A percentile compares a stretch with the other conserved stretches of the same genome.
phyloP scores from a whole-genome alignment of 768 basidiomycete species.

The Amanita thiersii region DNA sequence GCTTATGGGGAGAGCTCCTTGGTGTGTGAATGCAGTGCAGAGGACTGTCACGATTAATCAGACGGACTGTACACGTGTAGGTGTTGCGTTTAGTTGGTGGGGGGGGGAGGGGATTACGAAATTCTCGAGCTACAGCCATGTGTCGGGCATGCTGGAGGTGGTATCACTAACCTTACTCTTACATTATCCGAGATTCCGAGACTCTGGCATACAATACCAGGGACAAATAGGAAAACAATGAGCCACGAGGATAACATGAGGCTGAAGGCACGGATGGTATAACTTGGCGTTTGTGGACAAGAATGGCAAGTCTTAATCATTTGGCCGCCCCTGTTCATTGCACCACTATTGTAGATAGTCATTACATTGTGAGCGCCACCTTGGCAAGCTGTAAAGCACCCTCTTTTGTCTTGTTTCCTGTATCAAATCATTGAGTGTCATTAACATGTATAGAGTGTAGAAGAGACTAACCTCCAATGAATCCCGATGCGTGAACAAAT shows the following conservation, averaged over 20 bases:
- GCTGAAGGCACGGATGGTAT: background rate
- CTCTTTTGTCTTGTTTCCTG: slow-evolving; percentile 85
- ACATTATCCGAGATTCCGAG: background rate
- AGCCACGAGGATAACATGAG: slow-evolving; percentile 4
- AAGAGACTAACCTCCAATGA: slow-evolving; percentile 76
- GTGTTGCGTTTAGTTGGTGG: no score
- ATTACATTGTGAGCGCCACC: slow-evolving; percentile 45
- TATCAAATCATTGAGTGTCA: slow-evolving; percentile 2
- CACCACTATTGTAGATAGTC: background rate
- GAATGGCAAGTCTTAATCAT: background rate
- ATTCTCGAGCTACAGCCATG: slow-evolving; percentile 1
- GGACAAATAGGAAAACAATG: background rate
- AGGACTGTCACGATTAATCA: background rate
- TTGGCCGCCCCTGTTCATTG: background rate
- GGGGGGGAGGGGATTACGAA: no score
- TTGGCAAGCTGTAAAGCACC: slow-evolving; percentile 79
- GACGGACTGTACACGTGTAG: slow-evolving; percentile 1
- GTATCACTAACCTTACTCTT: background rate
- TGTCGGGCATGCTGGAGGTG: background rate
- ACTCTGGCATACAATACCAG: background rate
- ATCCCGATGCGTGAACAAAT: slow-evolving; percentile 94
- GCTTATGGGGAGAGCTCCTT: background rate
- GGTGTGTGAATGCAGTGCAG: background rate
- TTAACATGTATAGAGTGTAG: background rate
- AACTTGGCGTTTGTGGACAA: background rate